Evolutionary conservation across 306 rosid genomes (phyloP).

Genomic region (Rubus idaeus): DNA sequence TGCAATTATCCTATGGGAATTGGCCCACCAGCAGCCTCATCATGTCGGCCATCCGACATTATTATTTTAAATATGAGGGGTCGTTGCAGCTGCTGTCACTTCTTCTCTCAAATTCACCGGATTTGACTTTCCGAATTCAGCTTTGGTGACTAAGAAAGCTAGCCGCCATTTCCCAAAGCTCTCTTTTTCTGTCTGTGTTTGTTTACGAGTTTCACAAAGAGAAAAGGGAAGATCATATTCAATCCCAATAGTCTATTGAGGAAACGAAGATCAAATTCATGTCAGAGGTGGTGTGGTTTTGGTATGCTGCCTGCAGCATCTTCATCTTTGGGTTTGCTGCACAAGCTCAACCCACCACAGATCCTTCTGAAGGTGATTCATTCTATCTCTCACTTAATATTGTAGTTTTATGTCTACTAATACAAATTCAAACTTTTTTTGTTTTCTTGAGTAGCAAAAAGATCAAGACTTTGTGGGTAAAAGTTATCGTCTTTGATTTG

Average conservation of each 20-base stretch:
- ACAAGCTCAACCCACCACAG: conserved; percentile 28
- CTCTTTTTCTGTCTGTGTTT: background rate
- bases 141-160: background rate
- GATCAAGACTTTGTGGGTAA: background rate
- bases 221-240: background rate
- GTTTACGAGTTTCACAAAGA: background rate
- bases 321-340: background rate
- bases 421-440: too few relatives aligned
- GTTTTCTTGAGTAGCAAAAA: background rate
- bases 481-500: background rate
- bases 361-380: conserved; percentile 55
- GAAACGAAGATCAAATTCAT: background rate
- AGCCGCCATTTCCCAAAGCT: background rate
- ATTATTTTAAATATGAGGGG: background rate
- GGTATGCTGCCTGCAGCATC: conserved; percentile 9
- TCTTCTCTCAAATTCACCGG: background rate
- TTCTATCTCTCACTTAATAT: background rate
- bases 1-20: too few relatives aligned
- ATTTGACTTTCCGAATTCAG: background rate
- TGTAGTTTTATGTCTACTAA: too few relatives aligned
- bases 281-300: background rate
- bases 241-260: background rate
- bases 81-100: background rate
- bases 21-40: too few relatives aligned
- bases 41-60: background rate